Evolutionary conservation across 495 filamentous ascomycete species (phyloP), one percentile per base, ranked within the genome.

Genomic region (Neurospora sp.): DNA sequence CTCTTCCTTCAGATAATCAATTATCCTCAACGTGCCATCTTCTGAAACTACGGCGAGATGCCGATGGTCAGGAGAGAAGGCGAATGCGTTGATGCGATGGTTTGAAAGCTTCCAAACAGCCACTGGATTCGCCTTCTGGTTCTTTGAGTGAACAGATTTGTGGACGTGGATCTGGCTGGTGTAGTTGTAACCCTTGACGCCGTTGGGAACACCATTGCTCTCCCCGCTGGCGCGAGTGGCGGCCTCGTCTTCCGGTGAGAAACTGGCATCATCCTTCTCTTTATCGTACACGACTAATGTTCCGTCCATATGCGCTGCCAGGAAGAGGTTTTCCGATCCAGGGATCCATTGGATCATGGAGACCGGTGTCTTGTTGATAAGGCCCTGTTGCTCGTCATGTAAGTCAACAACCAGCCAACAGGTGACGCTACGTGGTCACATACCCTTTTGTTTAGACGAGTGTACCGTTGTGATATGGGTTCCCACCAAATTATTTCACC

Each of bases 401-500:
- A 18, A 46, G 42, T n/a, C 10, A 20, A 20, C 18, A n/a, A 46
- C 4, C 18, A 20, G 9, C 42, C 18, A 10, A 46, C 18, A 20
- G 8, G 4, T 46, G 42, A 9, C 8, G 42, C 42, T 10, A 46
- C 18, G 3, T 8, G 3, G 42, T 4, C 8, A 46, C 18, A 46
- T 46, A 46, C 42, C 18, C 98, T 98, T 82, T 99, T 99, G 82
- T 99, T 99, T 73, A 99, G 86, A 6, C 96, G 90, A 3, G 92
- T 92, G 79, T 99, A 99, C 78, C 97, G 96, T 77, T 97, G 94
- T 22, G 94, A 94, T 77, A 97, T 93, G 14, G 96, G 94, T 82
- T 99, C 96, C 84, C 95, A 99, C 96, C 96, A 99, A 68, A 99
- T 94, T 69, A 98, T 96, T 78, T 99, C 96, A 35, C 93, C 94